Percentiles rank a stretch among this genome's conserved stretches.
Evolutionary conservation across 2,329 filamentous ascomycete genomes (phyloP).

Genomic region (Didymella keratinophila): DNA sequence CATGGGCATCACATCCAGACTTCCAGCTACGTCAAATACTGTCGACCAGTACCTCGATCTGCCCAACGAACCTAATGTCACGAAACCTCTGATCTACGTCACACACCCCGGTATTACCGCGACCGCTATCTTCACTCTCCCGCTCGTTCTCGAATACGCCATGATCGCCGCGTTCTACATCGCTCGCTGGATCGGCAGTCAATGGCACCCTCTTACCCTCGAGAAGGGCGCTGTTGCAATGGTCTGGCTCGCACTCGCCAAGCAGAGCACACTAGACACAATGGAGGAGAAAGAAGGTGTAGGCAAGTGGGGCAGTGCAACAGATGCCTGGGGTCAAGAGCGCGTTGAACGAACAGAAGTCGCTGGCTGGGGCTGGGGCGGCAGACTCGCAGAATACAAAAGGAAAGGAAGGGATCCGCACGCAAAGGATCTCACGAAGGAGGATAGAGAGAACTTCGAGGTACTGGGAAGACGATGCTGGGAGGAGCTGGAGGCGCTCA

Average conservation of each 20-base stretch:
- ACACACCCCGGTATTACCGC: constrained; percentile 87
- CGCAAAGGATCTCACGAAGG: constrained; percentile 66
- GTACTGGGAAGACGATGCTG: constrained; percentile 68
- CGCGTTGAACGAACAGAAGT: constrained; percentile 80
- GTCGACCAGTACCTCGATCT: constrained; percentile 39
- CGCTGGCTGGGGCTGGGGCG: constrained; percentile 79
- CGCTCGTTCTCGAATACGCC: constrained; percentile 70
- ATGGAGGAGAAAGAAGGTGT: constrained; percentile 60
- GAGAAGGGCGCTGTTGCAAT: constrained; percentile 80
- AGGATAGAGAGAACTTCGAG: constrained; percentile 69
- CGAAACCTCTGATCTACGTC: constrained; percentile 72
- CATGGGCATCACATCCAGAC: constrained; percentile 74
- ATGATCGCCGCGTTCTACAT: constrained; percentile 75
- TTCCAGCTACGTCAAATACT: constrained; percentile 68
- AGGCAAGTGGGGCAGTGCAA: constrained; percentile 86
- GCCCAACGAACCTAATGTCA: constrained; percentile 24
- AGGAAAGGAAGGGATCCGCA: constrained; percentile 65
- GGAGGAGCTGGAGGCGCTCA: constrained; percentile 75
- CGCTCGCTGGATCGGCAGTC: constrained; percentile 79
- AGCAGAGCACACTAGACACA: constrained; percentile 68
- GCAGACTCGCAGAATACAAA: constrained; percentile 60
- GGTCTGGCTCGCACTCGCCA: constrained; percentile 78
- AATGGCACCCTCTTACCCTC: constrained; percentile 82
- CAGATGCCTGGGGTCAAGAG: constrained; percentile 64
- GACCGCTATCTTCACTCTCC: constrained; percentile 80